Evolutionary conservation across 768 basidiomycete genomes (phyloP), one percentile per base, ranked within the genome.

Genomic region (Chalciporus piperatus): DNA sequence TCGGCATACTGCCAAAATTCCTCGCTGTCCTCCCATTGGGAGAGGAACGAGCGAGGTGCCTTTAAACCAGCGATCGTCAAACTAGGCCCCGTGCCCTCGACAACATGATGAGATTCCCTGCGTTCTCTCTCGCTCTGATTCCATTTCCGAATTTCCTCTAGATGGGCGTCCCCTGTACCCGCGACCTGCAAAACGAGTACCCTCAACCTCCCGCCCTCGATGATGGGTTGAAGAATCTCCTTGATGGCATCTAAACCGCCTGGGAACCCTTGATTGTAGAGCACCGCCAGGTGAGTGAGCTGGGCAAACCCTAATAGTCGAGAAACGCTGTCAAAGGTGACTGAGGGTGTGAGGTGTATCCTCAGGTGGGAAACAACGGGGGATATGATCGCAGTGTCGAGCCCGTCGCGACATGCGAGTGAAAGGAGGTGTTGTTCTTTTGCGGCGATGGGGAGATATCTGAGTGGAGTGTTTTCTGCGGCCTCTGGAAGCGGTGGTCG

Each of bases 351-450:
- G 40, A 70, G 55, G 48, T 71, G 67, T 11, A 70, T 55, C 50
- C 73, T 68, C 20, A 72, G 60, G 48, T 61, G 71, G 1, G 71
- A 70, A 32, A 71, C 65, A 19, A 60, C 32, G 6, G 69, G 60
- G 5, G 58, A 61, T 41, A 72, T 56, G 39, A 70, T 52, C 9
- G 60, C 51, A 33, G 63, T 57, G 52, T 72, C 68, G 60, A 72
- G 64, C 3, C 72, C 69, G 54, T 72, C 70, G 40, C 72, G 66
- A 47, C 71, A 70, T 5, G 72, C 58, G 2, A 68, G 42, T 0
- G 69, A 65, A 37, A 72, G 59, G 12, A 74, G 59, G 51, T 73
- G 69, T 40, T 70, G 70, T 50, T 71, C 71, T 37, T 48, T 55
- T 9, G 66, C 60, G 25, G 48, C 17, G 19, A 52, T 48, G 12